A percentile compares a stretch with the other conserved stretches of the same genome.
Evolutionary conservation across 495 filamentous ascomycete species (phyloP).

Genomic region (Apiosordaria backusii): DNA sequence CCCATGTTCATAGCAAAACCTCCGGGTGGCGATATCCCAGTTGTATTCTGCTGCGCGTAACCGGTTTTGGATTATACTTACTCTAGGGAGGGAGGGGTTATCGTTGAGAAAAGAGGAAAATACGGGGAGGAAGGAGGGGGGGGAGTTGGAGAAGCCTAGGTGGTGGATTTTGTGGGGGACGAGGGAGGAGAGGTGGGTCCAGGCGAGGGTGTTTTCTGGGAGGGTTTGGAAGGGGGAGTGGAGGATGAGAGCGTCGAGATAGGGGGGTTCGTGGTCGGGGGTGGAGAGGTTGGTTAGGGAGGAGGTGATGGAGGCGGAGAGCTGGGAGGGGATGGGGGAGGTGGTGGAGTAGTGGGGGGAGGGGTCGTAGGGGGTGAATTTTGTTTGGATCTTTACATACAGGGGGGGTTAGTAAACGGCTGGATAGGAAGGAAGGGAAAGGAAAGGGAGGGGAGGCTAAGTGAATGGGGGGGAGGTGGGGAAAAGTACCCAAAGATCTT

Average conservation of each 20-base stretch:
- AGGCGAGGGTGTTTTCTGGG: constrained; percentile 60
- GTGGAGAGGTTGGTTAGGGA: constrained; percentile 64
- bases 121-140: constrained; percentile 49
- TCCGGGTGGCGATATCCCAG: constrained; percentile 60
- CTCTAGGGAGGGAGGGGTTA: constrained; percentile 14
- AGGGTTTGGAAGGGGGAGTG: constrained; percentile 63
- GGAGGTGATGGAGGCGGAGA: constrained; percentile 60
- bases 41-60: constrained; percentile 57
- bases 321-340: constrained; percentile 55
- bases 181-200: constrained; percentile 56
- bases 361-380: constrained; percentile 64
- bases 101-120: constrained; percentile 29
- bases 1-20: constrained; percentile 56
- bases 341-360: constrained; percentile 58
- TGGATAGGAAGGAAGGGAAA: neutral
- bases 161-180: constrained; percentile 54
- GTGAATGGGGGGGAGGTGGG: constrained; percentile 7
- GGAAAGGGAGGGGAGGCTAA: constrained; percentile 10
- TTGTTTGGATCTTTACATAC: constrained; percentile 74
- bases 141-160: constrained; percentile 71
- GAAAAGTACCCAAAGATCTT: constrained; percentile 48
- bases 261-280: constrained; percentile 39
- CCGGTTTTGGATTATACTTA: constrained; percentile 66
- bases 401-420: constrained; percentile 7
- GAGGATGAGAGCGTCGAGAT: constrained; percentile 70